Evolutionary conservation across 305 asterid species (phyloP).

Genomic region (Fraxinus dipetala): DNA sequence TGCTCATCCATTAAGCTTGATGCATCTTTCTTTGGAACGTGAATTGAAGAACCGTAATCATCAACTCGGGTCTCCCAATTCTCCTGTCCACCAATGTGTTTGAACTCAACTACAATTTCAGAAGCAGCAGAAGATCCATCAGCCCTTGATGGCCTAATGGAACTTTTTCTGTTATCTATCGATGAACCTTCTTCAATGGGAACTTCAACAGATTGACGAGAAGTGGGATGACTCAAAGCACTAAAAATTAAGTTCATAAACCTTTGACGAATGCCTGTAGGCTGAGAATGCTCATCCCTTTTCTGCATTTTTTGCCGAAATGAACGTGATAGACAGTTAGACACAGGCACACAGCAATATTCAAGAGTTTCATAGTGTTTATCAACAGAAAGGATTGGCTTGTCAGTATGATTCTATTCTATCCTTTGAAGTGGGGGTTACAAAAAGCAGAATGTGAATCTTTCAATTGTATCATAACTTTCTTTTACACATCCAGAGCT

Average conservation of each 20-base stretch:
- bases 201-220: conserved; percentile 25
- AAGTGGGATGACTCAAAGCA: conserved; percentile 16
- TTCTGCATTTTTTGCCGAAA: conserved; percentile 10
- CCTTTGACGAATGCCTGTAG: conserved; percentile 37
- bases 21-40: conserved; percentile 25
- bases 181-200: conserved; percentile 27
- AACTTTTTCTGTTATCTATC: conserved; percentile 10
- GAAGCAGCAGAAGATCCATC: conserved; percentile 18
- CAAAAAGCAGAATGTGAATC: conserved; percentile 33
- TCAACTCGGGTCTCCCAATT: conserved; percentile 11
- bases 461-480: background rate
- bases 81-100: conserved; percentile 30
- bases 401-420: conserved; percentile 29
- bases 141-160: background rate
- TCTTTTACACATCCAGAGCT: background rate
- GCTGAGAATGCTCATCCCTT: conserved; percentile 30
- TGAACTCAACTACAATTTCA: conserved; percentile 48
- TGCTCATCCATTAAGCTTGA: background rate
- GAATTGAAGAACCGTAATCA: background rate
- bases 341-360: background rate
- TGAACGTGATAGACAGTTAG: conserved; percentile 11
- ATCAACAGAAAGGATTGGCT: conserved; percentile 18
- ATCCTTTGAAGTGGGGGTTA: conserved; percentile 35
- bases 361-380: conserved; percentile 7
- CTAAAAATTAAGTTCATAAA: conserved; percentile 38